Percentiles rank a stretch among this genome's conserved stretches.
These are phyloP conservation scores for Rhododendron ovatum DNA, from an alignment of 148 eudicot genomes.

Conservation along the genomic window DNA sequence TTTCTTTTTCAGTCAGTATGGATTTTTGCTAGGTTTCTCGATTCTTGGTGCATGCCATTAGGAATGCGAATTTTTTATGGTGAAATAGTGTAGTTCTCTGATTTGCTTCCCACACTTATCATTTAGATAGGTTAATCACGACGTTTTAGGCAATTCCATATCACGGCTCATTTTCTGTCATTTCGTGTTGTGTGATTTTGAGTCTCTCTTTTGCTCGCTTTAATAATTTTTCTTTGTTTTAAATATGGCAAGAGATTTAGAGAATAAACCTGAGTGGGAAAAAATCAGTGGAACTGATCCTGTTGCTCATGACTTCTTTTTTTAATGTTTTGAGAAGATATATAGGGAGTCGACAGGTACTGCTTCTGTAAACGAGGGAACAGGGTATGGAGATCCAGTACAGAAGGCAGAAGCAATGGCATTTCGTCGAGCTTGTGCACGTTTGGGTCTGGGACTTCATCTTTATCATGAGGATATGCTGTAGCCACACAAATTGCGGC, in stretches of 20 bases:
- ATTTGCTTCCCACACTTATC: not conserved
- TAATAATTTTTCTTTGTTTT: not conserved
- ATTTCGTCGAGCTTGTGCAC: constrained; percentile 97
- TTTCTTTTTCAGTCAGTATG: not conserved
- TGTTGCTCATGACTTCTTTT: not conserved
- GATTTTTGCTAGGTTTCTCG: not conserved
- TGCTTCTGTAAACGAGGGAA: constrained; percentile 36
- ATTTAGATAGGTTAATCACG: not conserved
- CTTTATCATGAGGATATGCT: constrained; percentile 80
- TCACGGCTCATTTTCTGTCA: not conserved
- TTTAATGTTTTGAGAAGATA: constrained; percentile 36
- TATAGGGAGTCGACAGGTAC: constrained; percentile 87
- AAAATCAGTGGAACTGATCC: not conserved
- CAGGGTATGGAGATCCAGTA: constrained; percentile 75
- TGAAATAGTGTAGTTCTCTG: not conserved
- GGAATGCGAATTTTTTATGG: not conserved
- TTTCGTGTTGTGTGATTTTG: not conserved
- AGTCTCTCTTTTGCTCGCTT: not conserved
- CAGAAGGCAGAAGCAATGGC: constrained; percentile 99
- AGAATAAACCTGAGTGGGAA: not conserved
- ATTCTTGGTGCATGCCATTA: not conserved
- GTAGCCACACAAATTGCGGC: constrained; percentile 20
- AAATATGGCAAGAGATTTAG: not conserved
- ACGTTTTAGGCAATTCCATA: not conserved
- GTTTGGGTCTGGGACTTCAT: constrained; percentile 92